A percentile compares a stretch with the other conserved stretches of the same genome.
Evolutionary conservation across 805 yeast species (phyloP).

Genomic region (Kodamaea hsintzibuensis): DNA sequence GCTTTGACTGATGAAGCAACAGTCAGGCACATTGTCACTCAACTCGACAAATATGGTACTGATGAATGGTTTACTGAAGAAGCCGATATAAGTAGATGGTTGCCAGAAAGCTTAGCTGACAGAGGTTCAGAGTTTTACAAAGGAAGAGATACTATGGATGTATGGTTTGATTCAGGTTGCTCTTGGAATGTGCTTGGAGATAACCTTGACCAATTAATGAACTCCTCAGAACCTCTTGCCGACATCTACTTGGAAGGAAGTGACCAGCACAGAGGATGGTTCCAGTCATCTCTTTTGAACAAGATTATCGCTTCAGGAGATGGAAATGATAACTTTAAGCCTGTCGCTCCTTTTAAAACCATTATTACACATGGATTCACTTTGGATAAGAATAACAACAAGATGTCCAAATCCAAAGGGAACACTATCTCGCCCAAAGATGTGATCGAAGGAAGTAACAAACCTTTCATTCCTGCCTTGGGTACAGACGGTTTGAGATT

Average conservation of each 20-base stretch:
- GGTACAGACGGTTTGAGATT: conserved; percentile 91
- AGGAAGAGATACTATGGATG: conserved; percentile 94
- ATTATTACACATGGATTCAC: conserved; percentile 94
- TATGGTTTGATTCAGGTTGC: conserved; percentile 98
- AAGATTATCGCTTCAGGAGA: conserved; percentile 60
- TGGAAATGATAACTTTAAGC: conserved; percentile 26
- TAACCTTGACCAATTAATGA: conserved; percentile 39
- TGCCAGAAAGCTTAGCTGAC: conserved; percentile 53
- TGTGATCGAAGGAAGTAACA: conserved; percentile 60
- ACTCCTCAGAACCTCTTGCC: conserved; percentile 38
- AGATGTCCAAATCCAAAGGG: conserved; percentile 94
- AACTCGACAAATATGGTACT: conserved; percentile 60
- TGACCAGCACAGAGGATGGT: conserved; percentile 99
- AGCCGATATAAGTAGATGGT: conserved; percentile 62
- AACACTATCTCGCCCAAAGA: conserved; percentile 72
- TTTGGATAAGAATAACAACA: conserved; percentile 78
- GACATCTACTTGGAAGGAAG: conserved; percentile 94
- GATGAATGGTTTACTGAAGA: conserved; percentile 77
- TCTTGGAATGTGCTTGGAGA: conserved; percentile 71
- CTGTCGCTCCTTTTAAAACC: conserved; percentile 60
- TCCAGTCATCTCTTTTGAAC: conserved; percentile 87
- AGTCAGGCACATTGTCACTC: conserved; percentile 57
- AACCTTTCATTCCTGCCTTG: conserved; percentile 52
- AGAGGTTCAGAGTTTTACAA: conserved; percentile 49
- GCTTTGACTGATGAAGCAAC: conserved; percentile 60